phyloP scores from a whole-genome alignment of 345 rosid genomes.

The Arabis alpina region DNA sequence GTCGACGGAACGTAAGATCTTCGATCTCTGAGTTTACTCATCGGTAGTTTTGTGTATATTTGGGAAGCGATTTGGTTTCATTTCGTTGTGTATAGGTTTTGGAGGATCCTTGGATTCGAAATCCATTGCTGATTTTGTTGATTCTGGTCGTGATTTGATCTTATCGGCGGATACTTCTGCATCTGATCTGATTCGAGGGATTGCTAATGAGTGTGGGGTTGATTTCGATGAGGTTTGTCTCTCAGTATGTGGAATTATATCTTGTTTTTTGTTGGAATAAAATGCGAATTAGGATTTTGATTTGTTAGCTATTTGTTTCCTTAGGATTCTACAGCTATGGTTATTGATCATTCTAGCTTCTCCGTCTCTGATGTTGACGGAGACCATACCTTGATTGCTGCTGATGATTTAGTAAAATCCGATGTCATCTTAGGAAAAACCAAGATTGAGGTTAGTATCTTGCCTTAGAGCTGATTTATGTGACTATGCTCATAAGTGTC shows the following conservation, averaged over 20 bases:
- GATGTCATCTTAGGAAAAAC: constrained; percentile 59
- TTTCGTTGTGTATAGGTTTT: constrained; percentile 44
- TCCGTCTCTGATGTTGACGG: constrained; percentile 56
- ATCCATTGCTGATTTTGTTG: constrained; percentile 66
- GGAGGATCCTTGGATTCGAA: constrained; percentile 67
- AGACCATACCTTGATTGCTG: constrained; percentile 67
- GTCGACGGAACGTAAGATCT: constrained; percentile 58
- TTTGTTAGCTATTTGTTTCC: constrained; percentile 21
- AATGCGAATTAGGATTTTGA: constrained; percentile 22
- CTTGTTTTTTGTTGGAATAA: not conserved
- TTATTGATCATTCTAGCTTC: constrained; percentile 63
- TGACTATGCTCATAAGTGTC: not conserved
- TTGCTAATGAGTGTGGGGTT: constrained; percentile 69
- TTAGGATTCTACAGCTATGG: constrained; percentile 67
- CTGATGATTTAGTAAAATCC: constrained; percentile 57
- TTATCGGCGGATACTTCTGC: constrained; percentile 68
- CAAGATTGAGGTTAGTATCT: constrained; percentile 52
- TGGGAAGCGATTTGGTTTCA: not conserved
- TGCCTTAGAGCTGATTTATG: not conserved
- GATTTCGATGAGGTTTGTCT: constrained; percentile 72
- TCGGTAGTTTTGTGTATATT: not conserved
- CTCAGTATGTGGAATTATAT: constrained; percentile 16
- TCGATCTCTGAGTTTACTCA: not conserved
- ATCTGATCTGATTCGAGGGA: constrained; percentile 58
- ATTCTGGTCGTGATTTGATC: constrained; percentile 74